Percentiles rank a stretch among this genome's conserved stretches.
Evolutionary conservation across 352 stramenopile species (phyloP).

Genomic region (Pythium brachiatum): DNA sequence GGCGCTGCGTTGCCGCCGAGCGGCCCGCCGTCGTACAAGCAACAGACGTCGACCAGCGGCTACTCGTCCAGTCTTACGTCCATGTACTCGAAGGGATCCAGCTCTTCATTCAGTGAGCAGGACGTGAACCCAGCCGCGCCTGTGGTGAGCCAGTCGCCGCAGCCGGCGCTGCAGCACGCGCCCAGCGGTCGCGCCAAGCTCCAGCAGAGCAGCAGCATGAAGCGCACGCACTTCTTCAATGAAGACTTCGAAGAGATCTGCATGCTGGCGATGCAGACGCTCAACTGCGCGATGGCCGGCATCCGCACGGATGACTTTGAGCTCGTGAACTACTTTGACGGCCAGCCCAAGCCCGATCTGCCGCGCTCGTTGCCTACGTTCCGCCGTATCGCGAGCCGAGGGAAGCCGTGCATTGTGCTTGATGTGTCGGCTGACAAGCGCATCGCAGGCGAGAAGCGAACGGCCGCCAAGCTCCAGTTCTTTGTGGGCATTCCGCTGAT

Average conservation of each 20-base stretch:
- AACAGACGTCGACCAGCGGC: constrained; percentile 9
- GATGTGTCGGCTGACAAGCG: constrained; percentile 86
- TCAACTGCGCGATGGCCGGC: constrained; percentile 82
- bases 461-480: constrained; percentile 82
- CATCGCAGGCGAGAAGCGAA: constrained; percentile 85
- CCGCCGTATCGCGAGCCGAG: constrained; percentile 75
- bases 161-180: constrained; percentile 12
- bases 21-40: constrained; percentile 10
- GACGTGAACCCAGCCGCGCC: constrained; percentile 18
- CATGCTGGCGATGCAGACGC: constrained; percentile 83
- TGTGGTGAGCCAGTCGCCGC: neutral
- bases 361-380: constrained; percentile 83
- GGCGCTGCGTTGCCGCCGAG: constrained; percentile 9
- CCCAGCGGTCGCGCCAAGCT: constrained; percentile 9
- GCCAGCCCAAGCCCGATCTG: constrained; percentile 45
- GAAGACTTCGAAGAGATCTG: constrained; percentile 89
- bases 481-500: constrained; percentile 86
- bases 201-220: constrained; percentile 10
- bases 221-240: constrained; percentile 85
- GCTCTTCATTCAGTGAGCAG: constrained; percentile 27
- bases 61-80: constrained; percentile 24
- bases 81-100: constrained; percentile 26
- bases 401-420: constrained; percentile 87
- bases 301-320: constrained; percentile 88
- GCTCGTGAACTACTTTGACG: constrained; percentile 79